These are phyloP conservation scores for Saccharomycopsis sp. DNA, from an alignment of 805 yeast species.

Conservation along the genomic window DNA sequence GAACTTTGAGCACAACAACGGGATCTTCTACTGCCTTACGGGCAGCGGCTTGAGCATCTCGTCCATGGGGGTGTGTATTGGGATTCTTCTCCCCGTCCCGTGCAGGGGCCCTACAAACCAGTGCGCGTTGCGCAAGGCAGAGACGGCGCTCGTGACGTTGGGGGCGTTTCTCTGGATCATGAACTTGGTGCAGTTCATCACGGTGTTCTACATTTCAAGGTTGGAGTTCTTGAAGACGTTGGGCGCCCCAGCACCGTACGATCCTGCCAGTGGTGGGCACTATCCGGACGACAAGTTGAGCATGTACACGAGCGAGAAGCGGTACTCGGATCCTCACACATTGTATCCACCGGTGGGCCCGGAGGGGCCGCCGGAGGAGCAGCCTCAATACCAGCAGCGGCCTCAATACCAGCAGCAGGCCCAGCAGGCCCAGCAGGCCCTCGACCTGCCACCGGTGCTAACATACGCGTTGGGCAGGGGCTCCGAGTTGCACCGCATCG, in stretches of 20 bases:
- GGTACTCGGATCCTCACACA: conserved; percentile 9
- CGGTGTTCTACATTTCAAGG: conserved; percentile 33
- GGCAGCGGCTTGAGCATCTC: conserved; percentile 30
- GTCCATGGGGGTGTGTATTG: conserved; percentile 26
- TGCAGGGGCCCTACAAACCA: conserved; percentile 13
- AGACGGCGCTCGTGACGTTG: conserved; percentile 31
- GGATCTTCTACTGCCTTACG: conserved; percentile 32
- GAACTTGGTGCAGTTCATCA: conserved; percentile 31
- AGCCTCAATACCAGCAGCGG: too few relatives aligned
- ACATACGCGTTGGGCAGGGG: conserved; percentile 1
- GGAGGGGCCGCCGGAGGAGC: too few relatives aligned
- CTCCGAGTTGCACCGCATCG: not conserved
- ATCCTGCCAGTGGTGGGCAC: not conserved
- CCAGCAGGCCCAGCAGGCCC: not conserved
- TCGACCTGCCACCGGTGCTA: too few relatives aligned
- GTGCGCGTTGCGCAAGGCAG: conserved; percentile 31
- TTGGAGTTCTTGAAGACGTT: conserved; percentile 21
- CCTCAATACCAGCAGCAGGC: too few relatives aligned
- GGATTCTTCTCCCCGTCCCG: conserved; percentile 17
- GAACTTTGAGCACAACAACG: conserved; percentile 33
- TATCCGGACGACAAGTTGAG: not conserved
- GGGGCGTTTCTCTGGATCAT: conserved; percentile 33
- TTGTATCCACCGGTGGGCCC: not conserved
- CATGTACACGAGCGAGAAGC: not conserved
- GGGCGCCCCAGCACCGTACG: not conserved